Evolutionary conservation across 768 basidiomycete species (phyloP), one percentile per base, ranked within the genome.

Genomic region (Rhizopogon vinicolor): DNA sequence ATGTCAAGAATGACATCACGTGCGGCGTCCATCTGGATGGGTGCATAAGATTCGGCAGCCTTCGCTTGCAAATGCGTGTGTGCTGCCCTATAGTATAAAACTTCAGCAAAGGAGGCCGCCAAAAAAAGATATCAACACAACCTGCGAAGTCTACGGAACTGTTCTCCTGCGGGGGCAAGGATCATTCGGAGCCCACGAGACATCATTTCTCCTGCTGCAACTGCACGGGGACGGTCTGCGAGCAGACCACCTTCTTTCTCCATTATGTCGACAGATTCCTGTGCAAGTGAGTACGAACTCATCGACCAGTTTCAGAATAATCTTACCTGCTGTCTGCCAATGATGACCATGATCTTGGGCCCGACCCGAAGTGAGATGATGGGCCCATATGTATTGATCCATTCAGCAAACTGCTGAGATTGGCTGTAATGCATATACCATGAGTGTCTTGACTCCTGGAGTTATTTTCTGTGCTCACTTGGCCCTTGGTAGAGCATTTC

Each of bases 231-330:
- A 49, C 84, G 71, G 60, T 85, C 84, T 0, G 76, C 78, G n/a
- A 81, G 66, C 4, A 72, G 58, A 4, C 79, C 77, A n/a, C 84
- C 84, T 59, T 85, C 81, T 51, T 80, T 81, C 62, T 86, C 84
- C 83, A 86, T 81, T 54, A 86, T 79, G 19, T 86, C 83, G 0
- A 84, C 75, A 0, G 84, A 83, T 39, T 82, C 83, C 65, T 84
- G 66, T 9, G 6, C 37, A 2, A 22, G 9, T 22, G n/a, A 9
- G 41, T 39, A 44, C 40, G 43, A 1, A 22, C 12, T 43, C 1
- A 25, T 18, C 13, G n/a, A 18, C 16, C 2, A 29, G 5, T 7
- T 14, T 33, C 3, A 18, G 40, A 6, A 13, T 42, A 3, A n/a
- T 7, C 58, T 58, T 12, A 70, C 71, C 63, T 82, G 71, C 49